Evolutionary conservation across 1,284 basidiomycete genomes (phyloP).

Genomic region (Boletus hoseneyae): DNA sequence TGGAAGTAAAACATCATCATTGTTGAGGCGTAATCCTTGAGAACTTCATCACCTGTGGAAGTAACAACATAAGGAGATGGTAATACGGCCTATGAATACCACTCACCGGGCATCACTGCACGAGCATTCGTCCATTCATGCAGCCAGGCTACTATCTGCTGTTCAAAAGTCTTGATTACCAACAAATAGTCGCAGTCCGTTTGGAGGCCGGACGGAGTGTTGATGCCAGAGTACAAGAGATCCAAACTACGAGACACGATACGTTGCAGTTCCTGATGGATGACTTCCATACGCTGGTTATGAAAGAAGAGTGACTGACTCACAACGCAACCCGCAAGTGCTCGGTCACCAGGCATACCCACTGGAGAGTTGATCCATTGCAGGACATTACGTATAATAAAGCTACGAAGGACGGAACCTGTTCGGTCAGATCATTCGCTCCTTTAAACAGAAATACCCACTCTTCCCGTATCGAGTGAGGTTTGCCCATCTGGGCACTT

Average conservation of each 20-base stretch:
- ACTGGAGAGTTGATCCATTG: slow-evolving; percentile 67
- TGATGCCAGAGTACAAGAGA: slow-evolving; percentile 83
- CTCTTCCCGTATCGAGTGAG: slow-evolving; percentile 83
- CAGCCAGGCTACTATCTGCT: slow-evolving; percentile 70
- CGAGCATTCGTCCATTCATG: slow-evolving; percentile 52
- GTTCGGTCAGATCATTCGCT: background rate
- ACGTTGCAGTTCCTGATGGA: slow-evolving; percentile 73
- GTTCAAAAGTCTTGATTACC: slow-evolving; percentile 81
- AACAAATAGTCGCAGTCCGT: slow-evolving; percentile 85
- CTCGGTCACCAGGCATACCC: slow-evolving; percentile 60
- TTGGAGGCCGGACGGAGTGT: slow-evolving; percentile 79
- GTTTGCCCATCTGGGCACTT: slow-evolving; percentile 92
- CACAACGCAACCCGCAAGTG: slow-evolving; percentile 69
- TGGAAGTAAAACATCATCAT: slow-evolving; percentile 77
- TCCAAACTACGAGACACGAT: slow-evolving; percentile 88
- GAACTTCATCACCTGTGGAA: slow-evolving; percentile 29
- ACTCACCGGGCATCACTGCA: slow-evolving; percentile 18
- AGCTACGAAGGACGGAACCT: slow-evolving; percentile 42
- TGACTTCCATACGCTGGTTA: slow-evolving; percentile 2
- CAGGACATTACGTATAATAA: slow-evolving; percentile 81
- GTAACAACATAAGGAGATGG: slow-evolving; percentile 7
- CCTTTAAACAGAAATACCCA: slow-evolving; percentile 40
- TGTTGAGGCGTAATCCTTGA: slow-evolving; percentile 46
- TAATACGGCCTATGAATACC: background rate
- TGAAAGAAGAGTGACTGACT: slow-evolving; percentile 29